Evolutionary conservation across 2,329 filamentous ascomycete species (phyloP), one percentile per base, ranked within the genome.

Genomic region (Colletotrichum chlorophyti): DNA sequence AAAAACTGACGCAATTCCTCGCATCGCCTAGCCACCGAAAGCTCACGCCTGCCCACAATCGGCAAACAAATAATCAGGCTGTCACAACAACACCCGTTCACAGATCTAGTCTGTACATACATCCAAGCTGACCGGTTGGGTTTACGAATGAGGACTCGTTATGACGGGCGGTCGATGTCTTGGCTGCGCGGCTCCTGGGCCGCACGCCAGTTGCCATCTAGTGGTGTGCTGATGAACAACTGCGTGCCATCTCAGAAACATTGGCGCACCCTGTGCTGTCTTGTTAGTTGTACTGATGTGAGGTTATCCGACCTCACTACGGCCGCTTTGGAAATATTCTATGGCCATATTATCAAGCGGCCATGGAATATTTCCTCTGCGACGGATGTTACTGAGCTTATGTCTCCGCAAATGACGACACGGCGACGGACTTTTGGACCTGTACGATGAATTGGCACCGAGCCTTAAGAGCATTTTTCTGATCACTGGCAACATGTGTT

Each of bases 131-230:
- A 6, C 15, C 17, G 24, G 15, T 15, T 29, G 40, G 40, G n/a
- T 43, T 11, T n/a, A n/a, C n/a, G n/a, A n/a, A n/a, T n/a, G n/a
- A n/a, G n/a, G 4, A 19, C 38, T 24, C 11, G 26, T 23, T 11
- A n/a, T 43, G 29, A 26, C 31, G 29, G 19, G 24, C 31, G 46
- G 31, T 24, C 6, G 49, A 32, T 49, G 29, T 59, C 35, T 54
- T 54, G 38, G 51, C 50, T 32, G 14, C 29, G 43, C 43, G 42
- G 32, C 42, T 38, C 54, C 41, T 42, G 42, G 34, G 32, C 42
- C 29, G 51, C 51, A 55, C 55, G 51, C 38, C 43, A 59, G 51
- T 59, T 59, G 51, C 51, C 43, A 49, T 59, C 45, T 43, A 51
- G 49, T 49, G 38, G 37, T 17, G 45, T 41, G 43, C 21, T 49